Evolutionary conservation across 208 protist species (phyloP).

Genomic region (Novymonas esmeraldas): DNA sequence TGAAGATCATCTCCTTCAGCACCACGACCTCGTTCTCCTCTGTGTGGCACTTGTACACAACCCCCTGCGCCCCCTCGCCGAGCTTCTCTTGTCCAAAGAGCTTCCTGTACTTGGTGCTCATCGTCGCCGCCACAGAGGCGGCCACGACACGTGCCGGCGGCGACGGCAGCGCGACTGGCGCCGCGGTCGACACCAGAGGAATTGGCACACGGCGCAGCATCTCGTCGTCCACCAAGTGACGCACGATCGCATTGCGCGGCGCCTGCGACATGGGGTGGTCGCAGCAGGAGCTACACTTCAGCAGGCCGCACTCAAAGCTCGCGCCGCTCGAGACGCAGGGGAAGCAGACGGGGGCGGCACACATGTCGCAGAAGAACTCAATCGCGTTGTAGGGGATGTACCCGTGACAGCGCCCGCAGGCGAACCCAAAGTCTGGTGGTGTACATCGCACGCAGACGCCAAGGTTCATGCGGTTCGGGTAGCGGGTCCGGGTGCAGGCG

Average conservation of each 20-base stretch:
- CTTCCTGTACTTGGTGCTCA: slow-evolving; percentile 50
- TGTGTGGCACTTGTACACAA: slow-evolving; percentile 81
- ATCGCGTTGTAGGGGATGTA: slow-evolving; percentile 25
- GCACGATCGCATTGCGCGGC: slow-evolving; percentile 22
- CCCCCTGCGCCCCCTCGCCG: slow-evolving; percentile 79
- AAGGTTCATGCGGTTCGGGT: slow-evolving; percentile 40
- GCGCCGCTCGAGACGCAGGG: slow-evolving; percentile 39
- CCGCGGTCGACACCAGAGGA: slow-evolving; percentile 18
- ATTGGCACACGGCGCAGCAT: slow-evolving; percentile 25
- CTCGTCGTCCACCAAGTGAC: slow-evolving; percentile 13
- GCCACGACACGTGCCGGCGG: slow-evolving; percentile 20
- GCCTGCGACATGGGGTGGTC: slow-evolving; percentile 39
- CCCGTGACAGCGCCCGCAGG: slow-evolving; percentile 54
- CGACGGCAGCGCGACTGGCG: slow-evolving; percentile 4
- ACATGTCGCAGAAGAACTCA: slow-evolving; percentile 69
- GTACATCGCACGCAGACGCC: slow-evolving; percentile 58
- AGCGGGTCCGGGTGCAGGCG: slow-evolving; percentile 31
- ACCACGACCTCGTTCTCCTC: slow-evolving; percentile 75
- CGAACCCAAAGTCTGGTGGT: slow-evolving; percentile 18
- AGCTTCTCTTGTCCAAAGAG: slow-evolving; percentile 48
- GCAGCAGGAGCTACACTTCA: slow-evolving; percentile 77
- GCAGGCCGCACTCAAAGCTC: slow-evolving; percentile 71
- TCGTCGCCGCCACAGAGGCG: slow-evolving; percentile 6
- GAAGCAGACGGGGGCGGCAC: slow-evolving; percentile 55
- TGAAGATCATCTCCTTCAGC: slow-evolving; percentile 82